Conservation (phyloP, 805 yeast genomes). For the Tetrapisispora arboricola region DNA sequence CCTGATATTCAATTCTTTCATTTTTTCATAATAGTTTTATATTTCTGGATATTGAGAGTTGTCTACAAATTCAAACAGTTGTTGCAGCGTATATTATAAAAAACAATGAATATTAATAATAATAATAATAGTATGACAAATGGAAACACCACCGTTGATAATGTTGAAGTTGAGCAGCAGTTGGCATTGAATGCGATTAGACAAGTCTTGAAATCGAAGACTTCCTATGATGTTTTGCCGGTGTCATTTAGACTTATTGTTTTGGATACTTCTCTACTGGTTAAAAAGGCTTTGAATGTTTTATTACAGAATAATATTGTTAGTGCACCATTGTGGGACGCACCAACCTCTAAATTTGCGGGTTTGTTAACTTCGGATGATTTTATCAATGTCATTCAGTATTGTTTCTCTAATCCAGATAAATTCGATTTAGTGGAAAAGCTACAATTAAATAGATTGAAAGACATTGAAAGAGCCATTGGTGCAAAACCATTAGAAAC, state of each 20-base stretch:
- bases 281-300: constrained; percentile 83
- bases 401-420: constrained; percentile 82
- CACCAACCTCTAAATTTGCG: constrained; percentile 79
- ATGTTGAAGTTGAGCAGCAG: constrained; percentile 41
- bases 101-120: no score
- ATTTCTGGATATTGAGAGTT: no score
- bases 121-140: no score
- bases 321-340: constrained; percentile 95
- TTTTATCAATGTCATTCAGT: constrained; percentile 89
- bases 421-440: constrained; percentile 80
- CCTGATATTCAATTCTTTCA: no score
- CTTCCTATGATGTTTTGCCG: constrained; percentile 93
- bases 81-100: no score
- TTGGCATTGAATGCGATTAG: constrained; percentile 77
- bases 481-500: constrained; percentile 84
- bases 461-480: constrained; percentile 77
- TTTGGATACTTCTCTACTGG: constrained; percentile 80
- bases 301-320: constrained; percentile 88
- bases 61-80: no score
- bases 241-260: constrained; percentile 89
- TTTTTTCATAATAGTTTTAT: no score
- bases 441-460: constrained; percentile 71
- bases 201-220: constrained; percentile 73
- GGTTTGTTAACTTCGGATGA: constrained; percentile 89
- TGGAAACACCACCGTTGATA: background rate